Base-by-base conservation (phyloP, 768 basidiomycete genomes). In the Hemileccinum impolitum region DNA sequence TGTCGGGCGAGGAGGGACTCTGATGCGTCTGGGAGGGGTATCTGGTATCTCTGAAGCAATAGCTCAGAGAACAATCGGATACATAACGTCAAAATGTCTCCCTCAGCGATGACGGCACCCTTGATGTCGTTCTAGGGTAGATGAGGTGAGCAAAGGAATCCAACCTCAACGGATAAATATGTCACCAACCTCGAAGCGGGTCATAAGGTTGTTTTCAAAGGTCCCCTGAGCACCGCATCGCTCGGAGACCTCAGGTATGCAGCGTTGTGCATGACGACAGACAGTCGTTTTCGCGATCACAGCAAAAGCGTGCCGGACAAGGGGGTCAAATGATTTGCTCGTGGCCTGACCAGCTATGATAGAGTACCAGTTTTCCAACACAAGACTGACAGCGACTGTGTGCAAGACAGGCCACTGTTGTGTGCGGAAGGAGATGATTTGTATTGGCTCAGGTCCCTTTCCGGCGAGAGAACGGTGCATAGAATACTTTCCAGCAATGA, bases 141-240 rank as follows among this genome's bases (percentile, higher is more conserved):
- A 30, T 12, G 4, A 30, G 11, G 28, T 30, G 28, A 30, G 28
- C 4, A 30, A 12, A 12, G 15, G 12, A 8, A 10, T 34, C 17
- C 9, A 4, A 18, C 19, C 17, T 21, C 19, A 32, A 14, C 5
- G 40, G 26, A 32, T 4, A 55, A 48, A 58, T 52, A 17, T n/a
- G n/a, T 14, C 15, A 57, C 66, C 3, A 47, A 81, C 82, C 70
- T 81, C 76, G 26, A 79, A 72, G 38, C 70, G 70, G 5, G 76
- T 74, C 70, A 84, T 75, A 55, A 80, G 78, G 56, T 85, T 85
- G 47, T 78, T 75, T 43, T 80, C 82, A 47, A 83, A 84, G 0
- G 80, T 75, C 3, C 84, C 82, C 62, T 84, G 82, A 3, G 81
- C 84, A 41, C 84, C 84, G 48, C 79, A 83, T 11, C 84, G 73